Evolutionary conservation across 805 yeast species (phyloP), one percentile per base, ranked within the genome.

Genomic region (Blastobotrys americana): DNA sequence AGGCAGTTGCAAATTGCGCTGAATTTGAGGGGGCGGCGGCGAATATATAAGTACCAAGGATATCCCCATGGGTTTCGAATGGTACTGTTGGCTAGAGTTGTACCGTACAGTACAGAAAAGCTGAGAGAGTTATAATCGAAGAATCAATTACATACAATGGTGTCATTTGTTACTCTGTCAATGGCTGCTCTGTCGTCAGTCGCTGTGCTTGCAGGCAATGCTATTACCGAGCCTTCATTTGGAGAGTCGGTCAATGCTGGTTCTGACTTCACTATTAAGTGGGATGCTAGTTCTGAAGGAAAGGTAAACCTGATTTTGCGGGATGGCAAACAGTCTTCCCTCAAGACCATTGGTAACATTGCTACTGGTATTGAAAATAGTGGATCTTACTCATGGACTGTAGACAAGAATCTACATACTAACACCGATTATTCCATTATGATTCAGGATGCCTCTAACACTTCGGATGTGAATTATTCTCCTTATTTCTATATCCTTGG

Each of bases 191-290:
- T 42, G 33, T 16, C 34, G 17, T 17, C 39, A 8, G 18, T 25
- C 20, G 38, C 44, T 27, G 41, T 45, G 41, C 15, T 45, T n/a
- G 25, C 53, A 25, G 46, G 46, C 34, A 56, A 55, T 31, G 50
- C 59, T n/a, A 48, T 61, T 42, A 36, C 41, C 23, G 37, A 33
- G 28, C 65, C 65, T 8, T 50, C 47, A 25, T 46, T 39, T 35
- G 63, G 63, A 8, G 49, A 56, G 21, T 51, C 43, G 8, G 48
- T 57, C 39, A 58, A 57, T 37, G 66, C 64, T 17, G 58, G 58
- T 37, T 47, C 45, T 27, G 42, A 45, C 15, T 44, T 53, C 47
- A 46, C 48, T 43, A 47, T 63, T 35, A 59, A 55, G 34, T 63
- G 67, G 67, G 43, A 33, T 10, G 56, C 60, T 6, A 41, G 54